A percentile compares a stretch with the other conserved stretches of the same genome.
Conservation (phyloP, 345 rosid genomes). For the Clausena lansium region DNA sequence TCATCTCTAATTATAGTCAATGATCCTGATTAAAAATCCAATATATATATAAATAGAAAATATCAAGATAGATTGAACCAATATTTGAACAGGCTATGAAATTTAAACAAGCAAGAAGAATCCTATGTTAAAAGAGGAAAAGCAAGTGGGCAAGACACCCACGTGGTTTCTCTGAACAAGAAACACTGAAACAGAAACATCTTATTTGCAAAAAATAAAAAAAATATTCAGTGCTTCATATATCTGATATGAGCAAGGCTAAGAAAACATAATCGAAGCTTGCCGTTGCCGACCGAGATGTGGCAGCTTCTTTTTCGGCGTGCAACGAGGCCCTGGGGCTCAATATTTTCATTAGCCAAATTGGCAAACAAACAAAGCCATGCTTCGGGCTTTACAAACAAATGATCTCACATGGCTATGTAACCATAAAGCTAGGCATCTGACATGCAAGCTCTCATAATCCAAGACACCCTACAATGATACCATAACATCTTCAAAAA, state of each 20-base stretch:
- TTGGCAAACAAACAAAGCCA: constrained; percentile 9
- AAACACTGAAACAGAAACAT: constrained; percentile 1
- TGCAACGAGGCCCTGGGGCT: constrained; percentile 16
- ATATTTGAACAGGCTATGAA: too few relatives aligned
- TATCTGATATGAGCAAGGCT: not conserved
- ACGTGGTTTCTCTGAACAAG: constrained; percentile 21
- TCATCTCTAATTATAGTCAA: too few relatives aligned
- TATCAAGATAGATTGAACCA: not conserved
- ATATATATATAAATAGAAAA: not conserved
- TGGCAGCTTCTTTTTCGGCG: constrained; percentile 32
- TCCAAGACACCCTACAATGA: constrained; percentile 13
- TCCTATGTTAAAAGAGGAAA: not conserved
- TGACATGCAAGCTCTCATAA: constrained; percentile 22
- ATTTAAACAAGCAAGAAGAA: constrained; percentile 6
- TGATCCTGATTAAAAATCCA: too few relatives aligned
- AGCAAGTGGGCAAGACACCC: not conserved
- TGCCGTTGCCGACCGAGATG: constrained; percentile 13
- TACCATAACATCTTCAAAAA: not conserved
- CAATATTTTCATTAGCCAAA: not conserved
- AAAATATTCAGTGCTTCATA: not conserved
- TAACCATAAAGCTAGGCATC: constrained; percentile 33
- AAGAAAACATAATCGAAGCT: not conserved
- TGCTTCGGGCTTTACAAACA: constrained; percentile 22
- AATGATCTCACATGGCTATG: constrained; percentile 31
- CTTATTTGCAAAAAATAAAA: not conserved